phyloP scores from a whole-genome alignment of 192 early-diverging fungal genomes.

The Borealophlyctis nickersoniae region DNA sequence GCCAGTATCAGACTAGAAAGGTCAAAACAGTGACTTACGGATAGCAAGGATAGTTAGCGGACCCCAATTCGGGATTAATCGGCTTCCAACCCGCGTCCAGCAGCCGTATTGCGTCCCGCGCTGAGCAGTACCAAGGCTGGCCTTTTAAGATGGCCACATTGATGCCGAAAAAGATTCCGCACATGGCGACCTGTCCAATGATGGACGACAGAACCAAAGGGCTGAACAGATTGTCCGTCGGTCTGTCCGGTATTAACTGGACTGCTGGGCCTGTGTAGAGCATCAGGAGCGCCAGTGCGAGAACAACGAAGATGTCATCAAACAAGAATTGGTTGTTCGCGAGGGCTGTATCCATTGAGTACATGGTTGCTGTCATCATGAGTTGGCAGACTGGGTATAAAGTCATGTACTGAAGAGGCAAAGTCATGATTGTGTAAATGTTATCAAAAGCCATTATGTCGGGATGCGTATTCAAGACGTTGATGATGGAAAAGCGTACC shows the following conservation, averaged over 20 bases:
- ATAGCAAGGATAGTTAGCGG: slow-evolving; percentile 42
- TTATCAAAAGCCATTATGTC: no score
- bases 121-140: slow-evolving; percentile 43
- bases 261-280: slow-evolving; percentile 29
- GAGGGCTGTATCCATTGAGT: slow-evolving; percentile 32
- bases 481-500: no score
- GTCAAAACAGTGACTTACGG: slow-evolving; percentile 27
- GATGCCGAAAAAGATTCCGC: no score
- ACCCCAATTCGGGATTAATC: slow-evolving; percentile 17
- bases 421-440: no score
- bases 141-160: no score
- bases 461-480: no score
- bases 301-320: slow-evolving; percentile 47
- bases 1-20: background rate
- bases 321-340: slow-evolving; percentile 56
- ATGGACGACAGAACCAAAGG: slow-evolving; percentile 35
- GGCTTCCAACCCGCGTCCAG: slow-evolving; percentile 35
- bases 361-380: slow-evolving; percentile 37
- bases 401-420: slow-evolving; percentile 57
- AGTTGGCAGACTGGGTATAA: slow-evolving; percentile 51
- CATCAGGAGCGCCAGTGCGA: slow-evolving; percentile 41
- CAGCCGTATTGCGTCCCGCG: slow-evolving; percentile 14
- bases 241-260: slow-evolving; percentile 22
- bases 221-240: slow-evolving; percentile 44
- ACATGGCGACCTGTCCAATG: no score